phyloP scores from a whole-genome alignment of 2,329 filamentous ascomycete species.

The Alternaria consortialis region DNA sequence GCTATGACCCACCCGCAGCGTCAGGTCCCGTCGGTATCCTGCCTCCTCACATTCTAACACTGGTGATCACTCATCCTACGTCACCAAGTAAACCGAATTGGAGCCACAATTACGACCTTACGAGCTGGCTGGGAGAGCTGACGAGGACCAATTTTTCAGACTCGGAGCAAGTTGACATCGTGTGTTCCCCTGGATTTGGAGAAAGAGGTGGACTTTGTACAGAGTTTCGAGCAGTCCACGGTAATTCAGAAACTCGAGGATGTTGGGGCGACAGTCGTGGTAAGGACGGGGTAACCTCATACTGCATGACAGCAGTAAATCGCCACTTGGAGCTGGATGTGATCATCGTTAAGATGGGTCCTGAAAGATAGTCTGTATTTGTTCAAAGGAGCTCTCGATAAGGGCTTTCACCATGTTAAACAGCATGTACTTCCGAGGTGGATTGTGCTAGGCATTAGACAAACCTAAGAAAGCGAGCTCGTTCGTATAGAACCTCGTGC shows the following conservation, averaged over 20 bases:
- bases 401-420: background rate
- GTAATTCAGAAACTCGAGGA: background rate
- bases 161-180: background rate
- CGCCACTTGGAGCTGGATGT: background rate
- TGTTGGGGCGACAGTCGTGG: background rate
- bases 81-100: background rate
- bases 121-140: background rate
- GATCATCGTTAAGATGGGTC: background rate
- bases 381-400: background rate
- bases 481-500: background rate
- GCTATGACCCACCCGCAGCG: no score
- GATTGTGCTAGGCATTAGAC: background rate
- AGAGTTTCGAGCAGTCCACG: background rate
- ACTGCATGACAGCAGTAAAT: background rate
- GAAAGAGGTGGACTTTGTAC: background rate
- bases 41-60: background rate
- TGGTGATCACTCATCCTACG: background rate
- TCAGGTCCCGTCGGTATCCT: background rate
- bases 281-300: background rate
- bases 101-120: background rate
- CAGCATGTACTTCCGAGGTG: background rate
- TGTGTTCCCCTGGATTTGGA: background rate
- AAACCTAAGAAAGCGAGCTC: background rate
- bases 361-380: background rate
- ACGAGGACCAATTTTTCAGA: background rate